phyloP scores from a whole-genome alignment of 768 basidiomycete genomes.

The Megacollybia marginata region DNA sequence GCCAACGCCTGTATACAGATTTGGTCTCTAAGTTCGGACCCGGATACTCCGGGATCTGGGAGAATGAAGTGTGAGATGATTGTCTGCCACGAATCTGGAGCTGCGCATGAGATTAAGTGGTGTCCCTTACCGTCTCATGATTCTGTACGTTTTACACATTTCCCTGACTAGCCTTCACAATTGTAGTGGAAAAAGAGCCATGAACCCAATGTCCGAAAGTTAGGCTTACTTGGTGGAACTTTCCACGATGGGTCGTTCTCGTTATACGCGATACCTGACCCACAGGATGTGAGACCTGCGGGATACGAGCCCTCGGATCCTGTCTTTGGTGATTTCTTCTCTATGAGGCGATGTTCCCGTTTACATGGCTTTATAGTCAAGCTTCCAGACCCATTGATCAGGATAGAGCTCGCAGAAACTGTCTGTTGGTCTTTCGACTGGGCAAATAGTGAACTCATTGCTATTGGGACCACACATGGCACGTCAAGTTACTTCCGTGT shows the following conservation, averaged over 20 bases:
- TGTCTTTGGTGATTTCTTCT: slow-evolving; percentile 37
- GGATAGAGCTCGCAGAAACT: slow-evolving; percentile 70
- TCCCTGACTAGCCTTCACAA: not conserved
- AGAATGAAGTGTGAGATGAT: slow-evolving; percentile 76
- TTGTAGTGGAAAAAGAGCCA: slow-evolving; percentile 7
- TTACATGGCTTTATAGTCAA: slow-evolving; percentile 33
- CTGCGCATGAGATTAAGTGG: slow-evolving; percentile 82
- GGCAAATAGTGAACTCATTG: slow-evolving; percentile 79
- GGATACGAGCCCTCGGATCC: slow-evolving; percentile 25
- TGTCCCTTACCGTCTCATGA: slow-evolving; percentile 86
- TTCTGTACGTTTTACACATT: slow-evolving; percentile 15
- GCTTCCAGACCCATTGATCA: slow-evolving; percentile 55
- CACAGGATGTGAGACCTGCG: slow-evolving; percentile 35
- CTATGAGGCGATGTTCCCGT: not conserved
- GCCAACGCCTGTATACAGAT: slow-evolving; percentile 74
- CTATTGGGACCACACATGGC: slow-evolving; percentile 85
- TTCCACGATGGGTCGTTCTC: slow-evolving; percentile 85
- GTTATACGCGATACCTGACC: slow-evolving; percentile 75
- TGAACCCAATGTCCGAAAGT: slow-evolving; percentile 36
- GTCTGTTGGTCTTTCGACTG: slow-evolving; percentile 81
- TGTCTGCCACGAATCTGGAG: slow-evolving; percentile 75
- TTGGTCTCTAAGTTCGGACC: slow-evolving; percentile 49
- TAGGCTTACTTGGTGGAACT: slow-evolving; percentile 79
- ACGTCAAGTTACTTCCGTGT: not conserved
- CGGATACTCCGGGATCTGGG: slow-evolving; percentile 18